phyloP scores from a whole-genome alignment of 2,329 filamentous ascomycete genomes.

The Aspergillus floridensis region DNA sequence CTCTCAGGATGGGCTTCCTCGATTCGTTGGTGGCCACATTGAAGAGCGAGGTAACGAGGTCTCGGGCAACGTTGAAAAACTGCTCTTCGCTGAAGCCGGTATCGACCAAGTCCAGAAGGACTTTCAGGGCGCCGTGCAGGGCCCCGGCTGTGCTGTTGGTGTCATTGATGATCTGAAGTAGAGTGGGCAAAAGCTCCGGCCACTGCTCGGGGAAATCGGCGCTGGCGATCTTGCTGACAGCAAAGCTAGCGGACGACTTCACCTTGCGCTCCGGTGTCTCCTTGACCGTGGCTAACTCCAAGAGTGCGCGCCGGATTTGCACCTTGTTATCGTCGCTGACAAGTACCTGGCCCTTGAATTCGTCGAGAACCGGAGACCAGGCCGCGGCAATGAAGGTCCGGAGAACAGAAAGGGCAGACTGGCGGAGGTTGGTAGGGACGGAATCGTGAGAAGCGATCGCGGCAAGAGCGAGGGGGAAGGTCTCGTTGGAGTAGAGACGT shows the following conservation, averaged over 20 bases:
- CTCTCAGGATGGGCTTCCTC: constrained; percentile 72
- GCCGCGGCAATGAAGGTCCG: constrained; percentile 79
- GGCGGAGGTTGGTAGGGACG: constrained; percentile 71
- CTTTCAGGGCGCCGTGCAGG: constrained; percentile 83
- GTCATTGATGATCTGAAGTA: constrained; percentile 68
- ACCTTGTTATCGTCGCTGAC: constrained; percentile 72
- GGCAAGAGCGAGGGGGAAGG: constrained; percentile 75
- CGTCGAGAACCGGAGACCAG: constrained; percentile 76
- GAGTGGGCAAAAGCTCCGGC: constrained; percentile 79
- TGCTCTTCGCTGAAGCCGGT: constrained; percentile 91
- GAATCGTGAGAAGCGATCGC: constrained; percentile 76
- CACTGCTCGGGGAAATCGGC: constrained; percentile 93
- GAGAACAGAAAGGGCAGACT: constrained; percentile 75
- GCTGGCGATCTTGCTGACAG: constrained; percentile 90
- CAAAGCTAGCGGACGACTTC: constrained; percentile 81
- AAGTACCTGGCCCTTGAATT: constrained; percentile 65
- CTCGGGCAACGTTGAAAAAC: constrained; percentile 84
- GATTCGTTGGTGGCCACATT: constrained; percentile 74
- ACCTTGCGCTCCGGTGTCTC: constrained; percentile 77
- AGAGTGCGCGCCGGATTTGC: constrained; percentile 68
- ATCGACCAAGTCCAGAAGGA: constrained; percentile 85
- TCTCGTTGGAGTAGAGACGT: constrained; percentile 63
- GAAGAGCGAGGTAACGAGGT: constrained; percentile 81
- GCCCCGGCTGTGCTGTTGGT: constrained; percentile 72
- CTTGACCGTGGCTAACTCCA: constrained; percentile 72